Percentiles rank a stretch among this genome's conserved stretches.
Conservation (phyloP, 345 rosid species). For the Eucalyptus globulus region DNA sequence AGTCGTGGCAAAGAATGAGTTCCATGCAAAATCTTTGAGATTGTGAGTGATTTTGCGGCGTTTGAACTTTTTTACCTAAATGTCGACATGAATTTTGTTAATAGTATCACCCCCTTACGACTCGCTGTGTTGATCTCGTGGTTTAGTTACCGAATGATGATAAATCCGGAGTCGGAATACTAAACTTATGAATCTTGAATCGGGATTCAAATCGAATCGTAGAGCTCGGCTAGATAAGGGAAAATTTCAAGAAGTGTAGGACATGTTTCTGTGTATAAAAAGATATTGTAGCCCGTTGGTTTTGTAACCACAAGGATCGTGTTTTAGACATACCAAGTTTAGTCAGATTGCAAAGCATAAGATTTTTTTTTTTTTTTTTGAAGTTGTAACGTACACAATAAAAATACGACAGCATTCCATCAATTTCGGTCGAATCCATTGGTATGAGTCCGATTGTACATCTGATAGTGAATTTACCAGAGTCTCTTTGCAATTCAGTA, state of each 20-base stretch:
- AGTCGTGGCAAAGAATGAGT: no score
- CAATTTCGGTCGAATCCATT: background rate
- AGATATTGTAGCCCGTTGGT: background rate
- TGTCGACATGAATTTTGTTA: background rate
- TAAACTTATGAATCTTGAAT: background rate
- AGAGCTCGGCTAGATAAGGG: background rate
- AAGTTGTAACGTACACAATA: background rate
- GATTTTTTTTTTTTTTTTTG: background rate
- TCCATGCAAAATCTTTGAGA: background rate
- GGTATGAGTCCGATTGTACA: background rate
- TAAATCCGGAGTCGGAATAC: background rate
- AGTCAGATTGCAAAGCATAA: background rate
- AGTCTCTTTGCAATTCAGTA: background rate
- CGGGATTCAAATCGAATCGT: fast-evolving
- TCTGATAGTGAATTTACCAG: background rate
- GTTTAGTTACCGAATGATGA: background rate
- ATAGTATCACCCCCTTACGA: background rate
- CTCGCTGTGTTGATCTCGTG: background rate
- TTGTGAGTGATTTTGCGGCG: background rate
- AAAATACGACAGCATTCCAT: background rate
- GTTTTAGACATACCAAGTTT: background rate
- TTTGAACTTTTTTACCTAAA: background rate
- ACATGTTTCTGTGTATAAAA: background rate
- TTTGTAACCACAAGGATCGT: background rate
- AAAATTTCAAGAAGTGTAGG: background rate